A percentile compares a stretch with the other conserved stretches of the same genome.
These are phyloP conservation scores for Dendrobium chrysotoxum DNA, from an alignment of 106 monocot genomes.

Conservation along the genomic window DNA sequence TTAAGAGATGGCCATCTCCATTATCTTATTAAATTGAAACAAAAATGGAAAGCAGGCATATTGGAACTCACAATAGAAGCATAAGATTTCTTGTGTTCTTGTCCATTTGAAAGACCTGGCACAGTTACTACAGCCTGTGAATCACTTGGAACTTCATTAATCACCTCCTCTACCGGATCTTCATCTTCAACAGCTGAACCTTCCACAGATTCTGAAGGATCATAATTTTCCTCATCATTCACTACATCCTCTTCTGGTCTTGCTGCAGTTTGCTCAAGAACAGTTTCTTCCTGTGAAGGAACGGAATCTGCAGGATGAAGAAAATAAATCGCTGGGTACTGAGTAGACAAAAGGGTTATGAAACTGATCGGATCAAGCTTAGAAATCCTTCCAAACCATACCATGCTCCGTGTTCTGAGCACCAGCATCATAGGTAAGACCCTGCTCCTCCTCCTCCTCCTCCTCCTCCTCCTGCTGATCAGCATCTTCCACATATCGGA, in stretches of 20 bases:
- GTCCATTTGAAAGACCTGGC: slow-evolving; percentile 13
- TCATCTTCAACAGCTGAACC: slow-evolving; percentile 50
- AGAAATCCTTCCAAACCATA: slow-evolving; percentile 11
- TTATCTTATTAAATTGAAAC: neutral
- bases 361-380: neutral
- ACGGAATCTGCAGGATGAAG: slow-evolving; percentile 13
- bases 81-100: slow-evolving; percentile 85
- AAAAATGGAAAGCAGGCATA: neutral
- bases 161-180: slow-evolving; percentile 41
- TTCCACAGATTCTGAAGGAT: slow-evolving; percentile 45
- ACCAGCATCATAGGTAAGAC: slow-evolving; percentile 20
- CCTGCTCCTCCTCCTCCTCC: slow-evolving; percentile 7
- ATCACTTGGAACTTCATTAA: slow-evolving; percentile 42
- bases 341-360: neutral
- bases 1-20: neutral
- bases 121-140: too few relatives aligned
- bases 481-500: slow-evolving; percentile 47
- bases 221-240: slow-evolving; percentile 21
- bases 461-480: slow-evolving; percentile 12
- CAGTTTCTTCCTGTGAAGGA: slow-evolving; percentile 22
- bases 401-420: slow-evolving; percentile 20
- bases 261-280: slow-evolving; percentile 16
- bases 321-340: neutral
- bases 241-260: slow-evolving; percentile 26
- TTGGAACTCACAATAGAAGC: slow-evolving; percentile 81